Base-by-base conservation (phyloP, 2,329 filamentous ascomycete species). In the Hysterium pulicare region DNA sequence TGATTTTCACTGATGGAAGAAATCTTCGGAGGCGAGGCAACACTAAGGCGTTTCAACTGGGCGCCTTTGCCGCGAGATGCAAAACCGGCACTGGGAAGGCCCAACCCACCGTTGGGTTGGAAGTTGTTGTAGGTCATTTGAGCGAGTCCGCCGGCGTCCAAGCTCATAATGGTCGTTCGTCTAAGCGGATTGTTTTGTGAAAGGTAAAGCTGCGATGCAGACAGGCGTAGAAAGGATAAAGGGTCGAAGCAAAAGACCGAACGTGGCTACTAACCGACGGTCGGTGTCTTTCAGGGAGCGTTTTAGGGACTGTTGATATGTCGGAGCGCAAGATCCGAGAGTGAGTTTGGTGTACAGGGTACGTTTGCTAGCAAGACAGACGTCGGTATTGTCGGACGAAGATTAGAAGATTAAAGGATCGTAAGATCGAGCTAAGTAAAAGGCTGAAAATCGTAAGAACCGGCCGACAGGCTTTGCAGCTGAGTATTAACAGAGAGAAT, bases 111-210 rank as follows among this genome's bases (percentile, higher is more conserved):
- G 59, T 80, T 80, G 64, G 80, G 76, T 68, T 85, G 61, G 52
- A 64, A 64, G 64, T 84, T 80, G 77, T 84, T 87, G 77, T 89
- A 91, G 75, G 89, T 87, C 91, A 97, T 97, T 81, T 94, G 90
- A 93, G 90, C 86, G 77, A 95, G 88, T 93, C 90, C 89, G 81
- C 91, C 91, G 82, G 91, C 84, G 91, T 95, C 86, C 85, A 94
- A 84, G 71, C 74, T 77, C 74, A 72, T 66, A 34, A 41, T 51
- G 28, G 35, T 46, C 44, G 53, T 48, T 51, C 55, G 45, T 49
- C 44, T 54, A 51, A 46, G 13, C 48, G 47, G 51, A 32, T 45
- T 32, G 26, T 47, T 33, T 38, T 42, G 58, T 49, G 59, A 58
- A 58, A 55, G 42, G 52, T 59, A 58, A 60, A 40, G 53, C 49